Evolutionary conservation across 345 rosid species (phyloP).

Genomic region (Adansonia digitata): DNA sequence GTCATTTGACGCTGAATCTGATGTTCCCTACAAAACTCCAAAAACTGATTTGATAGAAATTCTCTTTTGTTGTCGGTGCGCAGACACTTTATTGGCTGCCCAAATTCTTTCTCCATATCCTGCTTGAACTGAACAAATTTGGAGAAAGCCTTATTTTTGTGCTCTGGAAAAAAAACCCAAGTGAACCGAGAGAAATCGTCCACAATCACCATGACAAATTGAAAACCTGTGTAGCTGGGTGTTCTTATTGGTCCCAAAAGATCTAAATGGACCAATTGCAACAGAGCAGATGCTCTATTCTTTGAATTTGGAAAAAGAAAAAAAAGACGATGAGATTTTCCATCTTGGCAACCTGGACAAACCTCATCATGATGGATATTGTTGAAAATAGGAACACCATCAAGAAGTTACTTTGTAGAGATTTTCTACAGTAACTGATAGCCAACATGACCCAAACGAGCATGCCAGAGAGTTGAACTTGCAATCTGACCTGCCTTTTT

Average conservation of each 20-base stretch:
- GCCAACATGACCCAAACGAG: not conserved
- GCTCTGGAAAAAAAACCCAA: no score
- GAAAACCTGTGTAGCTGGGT: not conserved
- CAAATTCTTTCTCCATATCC: not conserved
- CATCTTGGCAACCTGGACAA: not conserved
- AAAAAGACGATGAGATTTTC: not conserved
- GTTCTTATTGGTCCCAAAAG: not conserved
- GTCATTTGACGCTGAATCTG: not conserved
- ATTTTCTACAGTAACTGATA: not conserved
- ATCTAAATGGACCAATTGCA: not conserved
- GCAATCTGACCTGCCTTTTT: not conserved
- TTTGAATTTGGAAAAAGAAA: no score
- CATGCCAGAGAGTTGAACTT: not conserved
- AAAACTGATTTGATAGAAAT: no score
- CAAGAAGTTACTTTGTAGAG: not conserved
- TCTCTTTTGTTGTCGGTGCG: not conserved
- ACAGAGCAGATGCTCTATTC: not conserved
- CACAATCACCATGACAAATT: not conserved
- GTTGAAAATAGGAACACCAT: not conserved
- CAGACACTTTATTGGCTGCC: not conserved
- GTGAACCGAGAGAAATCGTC: not conserved
- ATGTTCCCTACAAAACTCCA: no score
- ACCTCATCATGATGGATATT: not conserved
- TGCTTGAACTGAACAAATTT: not conserved
- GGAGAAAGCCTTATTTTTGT: not conserved